phyloP scores from a whole-genome alignment of 1,139 yeast genomes.

The Dujonia santamariae region DNA sequence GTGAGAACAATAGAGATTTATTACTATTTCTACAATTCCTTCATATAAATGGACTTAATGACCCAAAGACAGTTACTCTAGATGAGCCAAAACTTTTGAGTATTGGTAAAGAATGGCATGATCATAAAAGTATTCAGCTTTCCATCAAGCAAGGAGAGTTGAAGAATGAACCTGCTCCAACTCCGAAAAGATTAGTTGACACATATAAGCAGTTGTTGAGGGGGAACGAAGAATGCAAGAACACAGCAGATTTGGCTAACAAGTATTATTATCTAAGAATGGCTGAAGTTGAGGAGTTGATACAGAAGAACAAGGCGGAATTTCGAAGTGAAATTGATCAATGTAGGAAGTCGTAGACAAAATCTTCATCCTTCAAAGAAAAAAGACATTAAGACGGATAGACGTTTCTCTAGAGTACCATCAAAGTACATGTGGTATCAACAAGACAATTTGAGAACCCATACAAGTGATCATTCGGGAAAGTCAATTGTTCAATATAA shows the following conservation, averaged over 20 bases:
- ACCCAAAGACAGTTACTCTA: constrained; percentile 16
- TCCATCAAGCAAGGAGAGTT: constrained; percentile 14
- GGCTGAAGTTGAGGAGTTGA: constrained; percentile 14
- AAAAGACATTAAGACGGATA: too few species aligned
- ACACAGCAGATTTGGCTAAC: constrained; percentile 27
- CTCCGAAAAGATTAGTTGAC: constrained; percentile 12
- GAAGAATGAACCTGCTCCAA: constrained; percentile 12
- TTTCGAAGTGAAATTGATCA: constrained; percentile 11
- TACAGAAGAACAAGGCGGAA: constrained; percentile 11
- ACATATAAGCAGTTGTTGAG: constrained; percentile 18
- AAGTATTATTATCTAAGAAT: constrained; percentile 18
- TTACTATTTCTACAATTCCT: constrained; percentile 23
- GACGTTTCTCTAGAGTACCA: too few species aligned
- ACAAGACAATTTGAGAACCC: too few species aligned
- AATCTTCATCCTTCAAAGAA: too few species aligned
- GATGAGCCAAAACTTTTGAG: constrained; percentile 13
- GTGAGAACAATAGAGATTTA: constrained; percentile 17
- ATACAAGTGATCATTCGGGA: too few species aligned
- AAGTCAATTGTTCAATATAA: too few species aligned
- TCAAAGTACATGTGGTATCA: too few species aligned
- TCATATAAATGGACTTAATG: constrained; percentile 20
- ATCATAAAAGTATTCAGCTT: constrained; percentile 20
- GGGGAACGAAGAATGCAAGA: constrained; percentile 15
- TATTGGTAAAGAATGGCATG: constrained; percentile 19
- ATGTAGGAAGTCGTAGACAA: too few species aligned